phyloP scores from a whole-genome alignment of 2,329 filamentous ascomycete species.

The Pseudogymnoascus pannorum region DNA sequence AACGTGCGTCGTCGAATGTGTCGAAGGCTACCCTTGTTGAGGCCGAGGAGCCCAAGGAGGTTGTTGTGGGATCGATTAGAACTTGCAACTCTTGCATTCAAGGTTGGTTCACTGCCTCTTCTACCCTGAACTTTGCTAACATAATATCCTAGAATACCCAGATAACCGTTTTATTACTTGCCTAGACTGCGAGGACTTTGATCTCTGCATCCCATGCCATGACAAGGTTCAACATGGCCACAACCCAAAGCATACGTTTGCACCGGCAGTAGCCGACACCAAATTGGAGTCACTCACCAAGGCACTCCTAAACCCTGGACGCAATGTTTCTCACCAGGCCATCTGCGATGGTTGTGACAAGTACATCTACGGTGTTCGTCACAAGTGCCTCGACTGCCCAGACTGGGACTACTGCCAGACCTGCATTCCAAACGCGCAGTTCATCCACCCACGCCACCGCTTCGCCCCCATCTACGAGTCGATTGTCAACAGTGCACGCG shows the following conservation, averaged over 20 bases:
- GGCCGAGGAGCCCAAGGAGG: conserved; percentile 18
- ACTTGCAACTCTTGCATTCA: conserved; percentile 60
- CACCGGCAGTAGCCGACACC: conserved; percentile 56
- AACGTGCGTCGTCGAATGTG: conserved; percentile 30
- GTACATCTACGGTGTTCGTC: conserved; percentile 78
- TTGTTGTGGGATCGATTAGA: conserved; percentile 28
- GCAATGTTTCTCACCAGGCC: conserved; percentile 75
- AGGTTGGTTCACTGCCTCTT: conserved; percentile 34
- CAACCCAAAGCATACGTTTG: conserved; percentile 79
- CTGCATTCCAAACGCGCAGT: conserved; percentile 60
- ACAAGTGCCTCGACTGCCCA: conserved; percentile 95
- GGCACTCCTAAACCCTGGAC: conserved; percentile 67
- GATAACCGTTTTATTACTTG: conserved; percentile 83
- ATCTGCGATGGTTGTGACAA: conserved; percentile 92
- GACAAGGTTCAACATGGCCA: conserved; percentile 73
- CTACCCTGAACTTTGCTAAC: conserved; percentile 24
- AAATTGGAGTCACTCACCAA: conserved; percentile 54
- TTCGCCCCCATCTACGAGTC: conserved; percentile 78
- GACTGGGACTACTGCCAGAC: conserved; percentile 92
- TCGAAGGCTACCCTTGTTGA: conserved; percentile 23
- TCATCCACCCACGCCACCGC: conserved; percentile 73
- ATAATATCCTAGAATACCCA: conserved; percentile 38
- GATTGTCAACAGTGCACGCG: not conserved
- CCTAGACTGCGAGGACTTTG: conserved; percentile 77
- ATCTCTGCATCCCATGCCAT: conserved; percentile 83